Base-by-base conservation (phyloP, 2,329 filamentous ascomycete genomes). In the Microcyclosporella mali region DNA sequence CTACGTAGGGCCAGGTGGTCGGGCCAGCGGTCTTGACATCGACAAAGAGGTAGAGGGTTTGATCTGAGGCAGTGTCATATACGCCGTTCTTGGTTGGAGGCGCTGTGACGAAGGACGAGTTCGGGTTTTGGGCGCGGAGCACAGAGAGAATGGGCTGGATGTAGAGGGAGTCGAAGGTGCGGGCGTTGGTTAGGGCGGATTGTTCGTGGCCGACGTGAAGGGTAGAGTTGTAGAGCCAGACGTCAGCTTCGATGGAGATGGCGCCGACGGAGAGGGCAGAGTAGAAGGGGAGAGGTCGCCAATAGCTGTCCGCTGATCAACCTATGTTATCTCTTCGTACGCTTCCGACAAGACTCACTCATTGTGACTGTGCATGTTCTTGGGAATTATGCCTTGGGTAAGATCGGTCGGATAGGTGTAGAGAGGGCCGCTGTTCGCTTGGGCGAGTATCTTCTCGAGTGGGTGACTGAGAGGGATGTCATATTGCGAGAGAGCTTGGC, bases 11-110 rank as follows among this genome's bases (percentile, higher is more conserved):
- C 67, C 75, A 81, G 1, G 79, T 79, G 25, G 66, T 67, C 1
- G 62, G 54, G 4, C 77, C 77, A 28, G 71, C 63, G 0, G 79
- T 82, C 61, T 83, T 83, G 45, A 81, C 55, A 56, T 83, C 79
- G 45, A 83, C 73, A 61, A 80, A 81, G 35, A 83, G 68, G 63
- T 81, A 81, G 4, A 84, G 67, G 0, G 79, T 82, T 59, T 82
- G 78, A 4, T 60, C 66, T 1, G 65, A 57, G 27, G 57, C 56
- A 1, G 76, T 76, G 59, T 83, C 79, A 56, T 72, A 83, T 11
- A 83, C 75, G 27, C 79, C 79, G 55, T 81, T 78, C 33, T 70
- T 68, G 3, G 75, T 77, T 6, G 65, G 61, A 0, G 58, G 56
- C 2, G 61, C 60, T 1, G 60, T 52, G 2, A 74, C 56, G 58